These are phyloP conservation scores for Solioccasus polychromus DNA, from an alignment of 768 basidiomycete genomes.

Conservation along the genomic window DNA sequence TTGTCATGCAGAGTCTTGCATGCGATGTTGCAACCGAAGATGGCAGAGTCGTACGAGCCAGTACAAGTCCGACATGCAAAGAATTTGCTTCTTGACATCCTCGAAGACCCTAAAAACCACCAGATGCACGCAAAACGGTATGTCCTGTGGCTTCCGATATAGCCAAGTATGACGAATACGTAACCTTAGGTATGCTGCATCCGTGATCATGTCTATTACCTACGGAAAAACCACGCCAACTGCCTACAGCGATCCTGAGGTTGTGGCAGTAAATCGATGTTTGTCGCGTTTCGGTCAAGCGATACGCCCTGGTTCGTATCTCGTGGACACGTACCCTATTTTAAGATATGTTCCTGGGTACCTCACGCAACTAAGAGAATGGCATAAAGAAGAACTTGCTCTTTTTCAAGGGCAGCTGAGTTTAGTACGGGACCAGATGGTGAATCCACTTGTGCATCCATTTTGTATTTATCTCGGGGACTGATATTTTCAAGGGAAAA, in stretches of 20 bases:
- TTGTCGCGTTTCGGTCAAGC: constrained; percentile 25
- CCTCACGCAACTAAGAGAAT: constrained; percentile 48
- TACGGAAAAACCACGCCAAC: constrained; percentile 41
- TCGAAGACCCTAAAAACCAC: constrained; percentile 31
- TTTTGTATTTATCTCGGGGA: not conserved
- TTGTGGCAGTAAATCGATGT: constrained; percentile 28
- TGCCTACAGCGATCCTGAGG: constrained; percentile 35
- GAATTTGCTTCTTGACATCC: constrained; percentile 34
- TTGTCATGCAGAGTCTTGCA: constrained; percentile 29
- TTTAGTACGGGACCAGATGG: constrained; percentile 28
- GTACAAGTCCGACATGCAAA: constrained; percentile 34
- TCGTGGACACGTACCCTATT: constrained; percentile 26
- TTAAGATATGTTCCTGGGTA: constrained; percentile 30
- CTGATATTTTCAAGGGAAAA: constrained; percentile 15
- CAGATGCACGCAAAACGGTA: constrained; percentile 35
- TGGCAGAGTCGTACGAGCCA: constrained; percentile 31
- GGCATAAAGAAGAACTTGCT: constrained; percentile 43
- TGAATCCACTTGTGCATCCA: constrained; percentile 3
- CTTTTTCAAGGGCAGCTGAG: constrained; percentile 33
- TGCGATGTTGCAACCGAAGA: constrained; percentile 32
- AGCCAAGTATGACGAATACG: not conserved
- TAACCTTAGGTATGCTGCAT: constrained; percentile 35
- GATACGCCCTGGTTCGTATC: constrained; percentile 23
- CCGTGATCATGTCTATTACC: constrained; percentile 36
- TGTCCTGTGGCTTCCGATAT: not conserved